phyloP scores from a whole-genome alignment of 352 stramenopile species.

The Globisporangium spiculum region DNA sequence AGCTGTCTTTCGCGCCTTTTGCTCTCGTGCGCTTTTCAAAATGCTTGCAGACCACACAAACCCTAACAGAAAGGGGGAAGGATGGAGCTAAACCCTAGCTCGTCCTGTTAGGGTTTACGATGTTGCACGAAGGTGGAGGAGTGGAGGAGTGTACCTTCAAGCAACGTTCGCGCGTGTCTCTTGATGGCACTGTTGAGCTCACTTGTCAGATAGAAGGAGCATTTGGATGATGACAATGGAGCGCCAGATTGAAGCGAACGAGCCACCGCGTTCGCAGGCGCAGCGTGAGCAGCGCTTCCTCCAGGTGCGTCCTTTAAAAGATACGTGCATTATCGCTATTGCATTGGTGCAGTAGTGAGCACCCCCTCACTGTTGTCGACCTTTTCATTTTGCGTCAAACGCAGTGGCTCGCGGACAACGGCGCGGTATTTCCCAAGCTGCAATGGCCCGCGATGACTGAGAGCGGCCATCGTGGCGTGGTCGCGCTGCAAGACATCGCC shows the following conservation, averaged over 20 bases:
- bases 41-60: background rate
- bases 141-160: background rate
- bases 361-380: background rate
- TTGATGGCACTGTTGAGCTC: background rate
- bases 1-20: slow-evolving; percentile 6
- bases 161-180: background rate
- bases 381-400: background rate
- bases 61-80: background rate
- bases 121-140: background rate
- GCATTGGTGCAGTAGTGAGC: background rate
- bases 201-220: background rate
- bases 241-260: slow-evolving; percentile 2
- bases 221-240: background rate
- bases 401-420: slow-evolving; percentile 70
- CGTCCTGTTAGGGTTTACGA: background rate
- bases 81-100: background rate
- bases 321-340: background rate
- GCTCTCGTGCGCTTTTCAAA: slow-evolving; percentile 8
- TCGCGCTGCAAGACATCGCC: slow-evolving; percentile 47
- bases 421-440: slow-evolving; percentile 74
- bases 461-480: slow-evolving; percentile 58
- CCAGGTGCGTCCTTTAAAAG: slow-evolving; percentile 19
- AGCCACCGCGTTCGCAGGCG: slow-evolving; percentile 1
- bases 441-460: slow-evolving; percentile 54
- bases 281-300: slow-evolving; percentile 49